These are phyloP conservation scores for Saccharomyces hybrid DNA, from an alignment of 1,139 yeast species.

Conservation along the genomic window DNA sequence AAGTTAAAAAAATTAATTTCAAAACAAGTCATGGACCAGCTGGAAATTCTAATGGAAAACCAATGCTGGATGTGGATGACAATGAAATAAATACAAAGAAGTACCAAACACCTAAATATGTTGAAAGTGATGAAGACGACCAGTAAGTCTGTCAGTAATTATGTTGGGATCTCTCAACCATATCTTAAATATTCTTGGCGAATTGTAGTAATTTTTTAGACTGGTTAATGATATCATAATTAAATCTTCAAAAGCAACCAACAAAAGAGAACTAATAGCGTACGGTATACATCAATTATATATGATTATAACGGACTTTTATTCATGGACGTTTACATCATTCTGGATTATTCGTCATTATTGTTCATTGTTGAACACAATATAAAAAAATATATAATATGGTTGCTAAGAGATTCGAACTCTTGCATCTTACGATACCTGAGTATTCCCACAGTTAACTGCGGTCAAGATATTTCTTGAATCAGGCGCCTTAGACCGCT, in stretches of 20 bases:
- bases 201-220: background rate
- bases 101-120: background rate
- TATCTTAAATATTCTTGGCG: background rate
- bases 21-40: background rate
- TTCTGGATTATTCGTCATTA: background rate
- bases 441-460: constrained; percentile 7
- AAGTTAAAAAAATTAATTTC: background rate
- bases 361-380: too few relatives aligned
- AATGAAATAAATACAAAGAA: background rate
- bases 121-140: background rate
- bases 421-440: constrained; percentile 10
- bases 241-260: background rate
- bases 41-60: background rate
- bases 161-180: background rate
- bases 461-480: constrained; percentile 4
- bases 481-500: constrained; percentile 11
- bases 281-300: background rate
- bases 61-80: background rate
- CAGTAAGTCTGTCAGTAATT: background rate
- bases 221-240: background rate
- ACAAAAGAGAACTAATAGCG: background rate
- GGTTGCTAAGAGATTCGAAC: constrained; percentile 9
- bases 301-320: background rate
- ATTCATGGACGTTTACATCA: background rate
- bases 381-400: background rate